Conservation (phyloP, 352 stramenopile species). For the Pythium sp. region DNA sequence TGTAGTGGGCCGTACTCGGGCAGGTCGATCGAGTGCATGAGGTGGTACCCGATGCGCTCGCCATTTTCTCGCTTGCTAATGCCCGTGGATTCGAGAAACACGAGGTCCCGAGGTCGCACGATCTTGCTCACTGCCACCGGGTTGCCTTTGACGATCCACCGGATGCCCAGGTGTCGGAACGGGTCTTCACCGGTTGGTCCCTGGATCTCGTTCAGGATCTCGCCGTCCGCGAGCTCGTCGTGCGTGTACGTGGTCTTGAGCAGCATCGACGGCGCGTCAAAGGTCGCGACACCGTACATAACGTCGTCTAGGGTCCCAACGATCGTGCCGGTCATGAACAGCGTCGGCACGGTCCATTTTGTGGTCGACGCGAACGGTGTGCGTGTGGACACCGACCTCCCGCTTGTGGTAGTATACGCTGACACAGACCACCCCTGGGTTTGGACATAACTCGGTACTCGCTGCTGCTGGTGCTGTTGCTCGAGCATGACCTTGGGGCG, state of each 20-base stretch:
- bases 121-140: constrained; percentile 9
- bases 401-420: neutral
- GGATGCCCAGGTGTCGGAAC: constrained; percentile 25
- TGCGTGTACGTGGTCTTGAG: constrained; percentile 50
- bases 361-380: constrained; percentile 7
- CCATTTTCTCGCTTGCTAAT: constrained; percentile 21
- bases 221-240: constrained; percentile 25
- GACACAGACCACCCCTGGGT: neutral
- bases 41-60: constrained; percentile 39
- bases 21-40: constrained; percentile 41
- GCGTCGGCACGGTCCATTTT: constrained; percentile 30
- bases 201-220: constrained; percentile 9
- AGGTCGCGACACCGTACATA: constrained; percentile 53
- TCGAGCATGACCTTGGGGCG: constrained; percentile 12
- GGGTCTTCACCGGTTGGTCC: constrained; percentile 18
- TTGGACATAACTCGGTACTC: neutral
- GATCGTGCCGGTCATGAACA: constrained; percentile 56
- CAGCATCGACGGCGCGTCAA: constrained; percentile 41
- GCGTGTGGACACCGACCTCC: neutral
- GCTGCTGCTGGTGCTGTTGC: neutral
- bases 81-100: constrained; percentile 42
- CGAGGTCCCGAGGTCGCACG: constrained; percentile 22
- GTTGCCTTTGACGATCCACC: constrained; percentile 24
- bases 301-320: constrained; percentile 55
- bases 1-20: constrained; percentile 31